Percentiles rank a stretch among this genome's conserved stretches.
Evolutionary conservation across 202 grass and related monocot species (phyloP).

Genomic region (Schoenoplectus tabernaemontani): DNA sequence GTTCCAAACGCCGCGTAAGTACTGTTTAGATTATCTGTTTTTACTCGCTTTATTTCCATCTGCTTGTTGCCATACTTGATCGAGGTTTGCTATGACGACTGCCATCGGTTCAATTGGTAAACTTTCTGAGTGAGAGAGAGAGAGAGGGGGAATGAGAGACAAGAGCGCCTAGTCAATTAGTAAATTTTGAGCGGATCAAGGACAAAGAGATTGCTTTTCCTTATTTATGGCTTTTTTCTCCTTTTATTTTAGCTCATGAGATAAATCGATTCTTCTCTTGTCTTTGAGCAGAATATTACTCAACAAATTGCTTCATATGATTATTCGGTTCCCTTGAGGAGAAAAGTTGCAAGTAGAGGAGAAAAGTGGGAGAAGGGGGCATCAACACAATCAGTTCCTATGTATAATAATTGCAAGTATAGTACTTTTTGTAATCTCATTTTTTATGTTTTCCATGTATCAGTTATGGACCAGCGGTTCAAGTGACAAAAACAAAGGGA

Average conservation of each 20-base stretch:
- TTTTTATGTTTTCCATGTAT: conserved; percentile 6
- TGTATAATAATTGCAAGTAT: neutral
- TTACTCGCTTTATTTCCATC: neutral
- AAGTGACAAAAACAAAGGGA: conserved; percentile 47
- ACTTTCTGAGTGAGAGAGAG: neutral
- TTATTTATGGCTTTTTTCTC: neutral
- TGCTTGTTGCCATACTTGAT: neutral
- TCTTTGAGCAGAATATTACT: neutral
- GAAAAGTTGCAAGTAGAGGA: too few relatives aligned
- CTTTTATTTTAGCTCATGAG: neutral
- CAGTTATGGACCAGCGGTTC: conserved; percentile 50
- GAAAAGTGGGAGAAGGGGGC: neutral
- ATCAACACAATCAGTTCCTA: neutral
- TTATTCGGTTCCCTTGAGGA: neutral
- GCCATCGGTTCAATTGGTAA: neutral
- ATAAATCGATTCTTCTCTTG: neutral
- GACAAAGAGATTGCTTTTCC: neutral
- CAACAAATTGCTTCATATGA: neutral
- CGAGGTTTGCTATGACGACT: neutral
- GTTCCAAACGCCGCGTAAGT: conserved; percentile 25
- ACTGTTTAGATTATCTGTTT: neutral
- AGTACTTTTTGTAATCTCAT: neutral
- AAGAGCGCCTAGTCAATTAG: neutral
- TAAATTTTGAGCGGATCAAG: neutral
- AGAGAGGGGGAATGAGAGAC: neutral